Base-by-base conservation (phyloP, 164 flowering plant species). In the Malania oleifera region DNA sequence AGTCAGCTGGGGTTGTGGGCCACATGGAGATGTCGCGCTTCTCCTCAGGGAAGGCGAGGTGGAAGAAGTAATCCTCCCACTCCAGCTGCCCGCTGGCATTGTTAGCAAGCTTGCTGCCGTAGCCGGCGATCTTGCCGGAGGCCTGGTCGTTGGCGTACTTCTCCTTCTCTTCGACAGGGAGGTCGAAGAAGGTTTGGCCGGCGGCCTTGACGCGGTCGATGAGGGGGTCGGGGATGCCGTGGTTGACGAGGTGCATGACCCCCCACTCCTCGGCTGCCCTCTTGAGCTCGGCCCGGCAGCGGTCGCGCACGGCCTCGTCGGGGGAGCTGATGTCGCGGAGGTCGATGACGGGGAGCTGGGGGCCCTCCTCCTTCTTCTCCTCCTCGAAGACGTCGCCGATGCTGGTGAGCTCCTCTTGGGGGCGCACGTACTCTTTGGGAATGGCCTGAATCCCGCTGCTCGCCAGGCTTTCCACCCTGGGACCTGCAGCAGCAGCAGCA, bases 61-160 rank as follows among this genome's bases (percentile, higher is more conserved):
- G 98, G 70, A 89, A 92, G 73, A 85, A 87, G 56, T 92, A 87
- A 61, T 92, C 98, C 71, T 85, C 93, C 98, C 98, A 92, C 76
- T 92, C 98, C n/a, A 85, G 88, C 66, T 74, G 85, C 5, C 93
- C 96, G 35, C 82, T 71, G 11, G 84, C 84, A 58, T 75, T 84
- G 61, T 87, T 93, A 0, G 95, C 96, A 0, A 93, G 79, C 78
- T 93, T 89, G 77, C 97, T 93, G 0, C 97, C 98, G 41, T 93
- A 93, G 4, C 98, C 97, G n/a, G 80, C 78, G 19, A 93, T 73
- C 61, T 77, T 85, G 1, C 97, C 98, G 0, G 84, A 57, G 0
- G 69, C 87, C 57, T 74, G 84, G 40, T 89, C 93, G 52, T 89
- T 89, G 5, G 96, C 95, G 54, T 85, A 80, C 64, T 75, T 78